Evolutionary conservation across 805 yeast species (phyloP).

Genomic region (Monosporozyma aquatica): DNA sequence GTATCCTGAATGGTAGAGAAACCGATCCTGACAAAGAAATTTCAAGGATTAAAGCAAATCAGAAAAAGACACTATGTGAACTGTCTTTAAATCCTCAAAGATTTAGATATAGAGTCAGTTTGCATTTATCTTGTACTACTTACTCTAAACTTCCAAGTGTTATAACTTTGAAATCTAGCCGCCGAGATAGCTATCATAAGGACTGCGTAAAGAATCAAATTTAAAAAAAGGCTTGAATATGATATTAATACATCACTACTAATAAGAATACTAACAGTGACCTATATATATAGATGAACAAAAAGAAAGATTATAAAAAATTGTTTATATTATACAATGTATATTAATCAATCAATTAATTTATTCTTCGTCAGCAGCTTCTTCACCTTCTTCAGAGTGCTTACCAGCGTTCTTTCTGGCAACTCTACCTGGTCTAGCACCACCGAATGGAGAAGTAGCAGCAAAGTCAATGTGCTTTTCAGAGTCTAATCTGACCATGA

Average conservation of each 20-base stretch:
- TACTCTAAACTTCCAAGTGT: too few relatives aligned
- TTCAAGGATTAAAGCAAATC: too few relatives aligned
- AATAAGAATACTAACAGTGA: too few relatives aligned
- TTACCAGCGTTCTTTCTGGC: constrained; percentile 79
- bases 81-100: too few relatives aligned
- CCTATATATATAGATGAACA: neutral
- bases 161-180: too few relatives aligned
- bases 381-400: constrained; percentile 56
- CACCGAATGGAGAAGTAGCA: constrained; percentile 99
- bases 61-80: too few relatives aligned
- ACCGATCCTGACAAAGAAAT: too few relatives aligned
- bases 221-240: neutral
- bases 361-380: constrained; percentile 68
- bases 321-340: neutral
- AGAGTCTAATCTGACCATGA: constrained; percentile 99
- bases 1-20: too few relatives aligned
- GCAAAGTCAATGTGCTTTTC: constrained; percentile 99
- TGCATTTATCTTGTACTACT: too few relatives aligned
- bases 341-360: constrained; percentile 22
- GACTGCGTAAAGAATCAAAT: too few relatives aligned
- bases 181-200: too few relatives aligned
- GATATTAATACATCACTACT: neutral
- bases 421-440: constrained; percentile 99
- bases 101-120: too few relatives aligned
- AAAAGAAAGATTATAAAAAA: neutral